phyloP scores from a whole-genome alignment of 441 rosid genomes.

The Euphorbia schlechtendalii region DNA sequence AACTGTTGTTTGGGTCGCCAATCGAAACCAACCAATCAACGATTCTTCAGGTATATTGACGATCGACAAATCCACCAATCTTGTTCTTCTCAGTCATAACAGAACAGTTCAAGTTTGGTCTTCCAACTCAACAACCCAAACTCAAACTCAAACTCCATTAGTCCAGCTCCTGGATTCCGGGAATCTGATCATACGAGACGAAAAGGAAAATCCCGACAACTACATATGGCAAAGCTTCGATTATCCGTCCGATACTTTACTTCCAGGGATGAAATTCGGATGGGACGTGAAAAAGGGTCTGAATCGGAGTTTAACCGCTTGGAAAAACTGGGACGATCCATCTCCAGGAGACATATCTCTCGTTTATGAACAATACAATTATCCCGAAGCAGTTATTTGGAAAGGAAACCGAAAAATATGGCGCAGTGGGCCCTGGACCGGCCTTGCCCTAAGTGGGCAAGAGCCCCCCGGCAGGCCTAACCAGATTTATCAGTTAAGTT shows the following conservation, averaged over 20 bases:
- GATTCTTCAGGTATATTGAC: too few species aligned
- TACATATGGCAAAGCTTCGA: too few species aligned
- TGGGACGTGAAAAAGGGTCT: background rate
- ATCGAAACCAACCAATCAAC: too few species aligned
- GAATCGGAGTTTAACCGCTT: slow-evolving; percentile 5
- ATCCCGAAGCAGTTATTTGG: background rate
- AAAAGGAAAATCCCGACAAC: slow-evolving; percentile 14
- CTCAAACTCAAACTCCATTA: background rate
- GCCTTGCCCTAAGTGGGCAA: slow-evolving; percentile 16
- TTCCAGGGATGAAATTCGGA: slow-evolving; percentile 19
- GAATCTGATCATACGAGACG: slow-evolving; percentile 23
- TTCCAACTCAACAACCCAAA: background rate
- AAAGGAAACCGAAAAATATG: background rate
- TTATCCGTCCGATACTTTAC: slow-evolving; percentile 11
- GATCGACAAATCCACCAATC: background rate
- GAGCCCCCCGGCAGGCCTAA: slow-evolving; percentile 5
- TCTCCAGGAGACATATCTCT: slow-evolving; percentile 6
- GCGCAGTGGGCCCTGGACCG: slow-evolving; percentile 14
- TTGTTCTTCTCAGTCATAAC: background rate
- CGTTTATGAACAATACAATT: background rate
- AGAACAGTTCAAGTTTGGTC: slow-evolving; percentile 12
- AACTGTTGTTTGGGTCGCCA: too few species aligned
- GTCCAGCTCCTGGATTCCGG: slow-evolving; percentile 21
- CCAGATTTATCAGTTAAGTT: slow-evolving; percentile 23
- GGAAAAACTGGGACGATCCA: slow-evolving; percentile 20